These are phyloP conservation scores for Lathyrus aphaca DNA, from an alignment of 306 rosid genomes.

Conservation along the genomic window DNA sequence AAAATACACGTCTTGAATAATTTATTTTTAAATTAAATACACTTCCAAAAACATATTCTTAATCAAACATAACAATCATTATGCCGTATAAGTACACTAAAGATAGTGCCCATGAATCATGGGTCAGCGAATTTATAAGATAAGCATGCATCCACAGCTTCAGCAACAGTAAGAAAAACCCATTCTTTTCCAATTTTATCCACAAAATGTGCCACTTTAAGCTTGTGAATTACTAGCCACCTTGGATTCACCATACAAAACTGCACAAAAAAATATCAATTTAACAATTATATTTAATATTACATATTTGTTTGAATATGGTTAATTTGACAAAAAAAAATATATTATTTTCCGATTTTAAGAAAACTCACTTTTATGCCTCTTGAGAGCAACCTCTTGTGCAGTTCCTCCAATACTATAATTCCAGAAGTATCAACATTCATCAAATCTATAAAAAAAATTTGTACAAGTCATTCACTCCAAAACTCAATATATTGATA, in stretches of 20 bases:
- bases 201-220: conserved; percentile 68
- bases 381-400: conserved; percentile 55
- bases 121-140: conserved; percentile 43
- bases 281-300: not conserved
- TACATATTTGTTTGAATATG: not conserved
- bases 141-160: conserved; percentile 74
- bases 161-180: conserved; percentile 66
- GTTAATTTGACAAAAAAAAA: not conserved
- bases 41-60: no score
- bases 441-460: conserved; percentile 56
- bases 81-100: not conserved
- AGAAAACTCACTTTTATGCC: conserved; percentile 48
- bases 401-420: conserved; percentile 69
- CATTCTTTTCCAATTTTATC: conserved; percentile 73
- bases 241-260: conserved; percentile 76
- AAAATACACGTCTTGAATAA: no score
- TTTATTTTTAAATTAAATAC: no score
- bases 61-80: not conserved
- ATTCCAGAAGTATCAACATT: conserved; percentile 86
- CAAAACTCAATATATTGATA: not conserved
- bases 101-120: conserved; percentile 18
- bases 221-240: conserved; percentile 80
- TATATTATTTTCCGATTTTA: no score
- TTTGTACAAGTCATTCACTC: not conserved
- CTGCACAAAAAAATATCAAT: conserved; percentile 48